Evolutionary conservation across 306 rosid species (phyloP), one percentile per base, ranked within the genome.

Genomic region (Pyrus pyrifolia): DNA sequence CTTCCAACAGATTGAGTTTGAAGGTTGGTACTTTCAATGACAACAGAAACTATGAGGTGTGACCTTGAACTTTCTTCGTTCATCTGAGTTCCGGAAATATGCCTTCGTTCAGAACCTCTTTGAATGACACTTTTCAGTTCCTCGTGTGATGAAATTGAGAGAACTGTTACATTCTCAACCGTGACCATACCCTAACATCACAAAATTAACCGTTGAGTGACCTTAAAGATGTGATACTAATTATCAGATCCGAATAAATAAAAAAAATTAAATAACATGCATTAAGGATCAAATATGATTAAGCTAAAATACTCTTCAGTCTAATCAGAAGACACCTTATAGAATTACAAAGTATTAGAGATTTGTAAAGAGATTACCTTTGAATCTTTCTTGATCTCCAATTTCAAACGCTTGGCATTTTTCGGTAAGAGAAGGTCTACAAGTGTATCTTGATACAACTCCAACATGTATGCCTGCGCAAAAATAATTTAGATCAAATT

Each of bases 51-150:
- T 76, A 92, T 89, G 29, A 92, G 88, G 74, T 95, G 99, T 21
- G 99, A 95, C 88, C 98, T 87, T 68, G 99, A 95, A 59, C 99
- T 95, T 82, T 92, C 96, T 57, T 90, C 96, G 44, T 92, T 95
- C 98, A 95, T 95, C 30, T 85, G 97, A 59, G 98, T 95, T 78
- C 84, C 99, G 2, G 99, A 82, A 29, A 88, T 87, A 82, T 92
- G 98, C 11, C 97, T 83, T 69, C 61, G 87, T 71, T 92, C 98
- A 3, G 91, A 89, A 62, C 99, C 99, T 85, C 85, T 86, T 33
- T 82, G 88, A 83, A 95, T 92, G 77, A 95, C 85, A 74, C 67
- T 83, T 62, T 82, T 89, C 81, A 95, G 76, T 77, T 92, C 99
- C 65, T 89, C 97, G 71, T 84, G 70, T 0, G 87, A 88, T 31